Percentiles rank a stretch among this genome's conserved stretches.
phyloP scores from a whole-genome alignment of 768 basidiomycete species.

The Boletales sp. region DNA sequence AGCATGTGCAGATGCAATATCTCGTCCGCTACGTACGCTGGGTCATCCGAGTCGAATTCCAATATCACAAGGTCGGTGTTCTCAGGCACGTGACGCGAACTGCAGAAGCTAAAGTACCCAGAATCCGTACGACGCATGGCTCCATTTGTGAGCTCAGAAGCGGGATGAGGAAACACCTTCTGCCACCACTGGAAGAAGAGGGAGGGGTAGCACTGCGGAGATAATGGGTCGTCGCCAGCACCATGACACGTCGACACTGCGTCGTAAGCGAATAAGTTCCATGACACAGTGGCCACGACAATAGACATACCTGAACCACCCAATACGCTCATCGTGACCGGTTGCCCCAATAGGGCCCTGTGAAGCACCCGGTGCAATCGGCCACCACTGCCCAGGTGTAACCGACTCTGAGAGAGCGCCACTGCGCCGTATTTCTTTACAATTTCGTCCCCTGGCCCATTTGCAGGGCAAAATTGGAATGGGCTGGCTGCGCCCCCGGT shows the following conservation, averaged over 20 bases:
- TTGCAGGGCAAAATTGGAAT: constrained; percentile 89
- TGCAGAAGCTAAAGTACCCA: constrained; percentile 94
- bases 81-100: constrained; percentile 90
- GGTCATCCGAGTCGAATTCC: constrained; percentile 91
- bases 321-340: constrained; percentile 85
- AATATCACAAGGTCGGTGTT: constrained; percentile 91
- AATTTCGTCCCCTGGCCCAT: constrained; percentile 78
- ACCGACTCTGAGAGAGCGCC: constrained; percentile 65
- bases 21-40: constrained; percentile 53
- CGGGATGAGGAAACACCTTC: constrained; percentile 94
- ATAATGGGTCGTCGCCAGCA: constrained; percentile 86
- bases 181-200: constrained; percentile 98
- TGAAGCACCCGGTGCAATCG: constrained; percentile 80
- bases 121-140: constrained; percentile 91
- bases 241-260: constrained; percentile 92
- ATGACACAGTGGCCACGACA: not conserved
- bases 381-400: constrained; percentile 78
- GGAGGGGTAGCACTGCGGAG: constrained; percentile 86
- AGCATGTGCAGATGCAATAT: not conserved
- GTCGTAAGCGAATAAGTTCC: not conserved
- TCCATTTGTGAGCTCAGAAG: constrained; percentile 96
- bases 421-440: constrained; percentile 76
- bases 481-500: constrained; percentile 52
- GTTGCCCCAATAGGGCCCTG: constrained; percentile 79
- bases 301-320: constrained; percentile 76